Percentiles rank a stretch among this genome's conserved stretches.
These are phyloP conservation scores for Phaseolus coccineus DNA, from an alignment of 331 rosid genomes.

Conservation along the genomic window DNA sequence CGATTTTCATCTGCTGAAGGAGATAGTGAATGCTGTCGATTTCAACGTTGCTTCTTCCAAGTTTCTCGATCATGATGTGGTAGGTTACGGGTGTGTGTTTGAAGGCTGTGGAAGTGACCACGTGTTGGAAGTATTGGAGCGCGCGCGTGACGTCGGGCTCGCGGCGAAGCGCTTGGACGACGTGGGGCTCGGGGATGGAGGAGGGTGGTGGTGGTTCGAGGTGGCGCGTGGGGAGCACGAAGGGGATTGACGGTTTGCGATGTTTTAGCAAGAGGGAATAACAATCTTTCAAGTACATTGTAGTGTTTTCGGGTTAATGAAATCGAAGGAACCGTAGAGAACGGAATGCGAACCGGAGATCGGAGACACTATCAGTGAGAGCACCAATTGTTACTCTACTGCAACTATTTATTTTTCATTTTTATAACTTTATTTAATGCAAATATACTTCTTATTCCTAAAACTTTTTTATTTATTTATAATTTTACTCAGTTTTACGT, in stretches of 20 bases:
- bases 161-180: slow-evolving; percentile 51
- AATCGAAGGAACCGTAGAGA: background rate
- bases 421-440: too few species aligned
- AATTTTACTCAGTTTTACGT: too few species aligned
- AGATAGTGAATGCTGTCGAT: slow-evolving; percentile 75
- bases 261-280: slow-evolving; percentile 67
- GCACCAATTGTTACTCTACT: too few species aligned
- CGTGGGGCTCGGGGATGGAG: slow-evolving; percentile 58
- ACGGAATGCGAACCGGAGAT: too few species aligned
- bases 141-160: slow-evolving; percentile 55
- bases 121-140: slow-evolving; percentile 65
- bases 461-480: too few species aligned
- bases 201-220: slow-evolving; percentile 50
- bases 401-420: too few species aligned
- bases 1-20: slow-evolving; percentile 85
- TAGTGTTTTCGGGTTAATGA: background rate
- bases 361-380: too few species aligned
- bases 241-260: slow-evolving; percentile 67
- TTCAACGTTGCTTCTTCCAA: slow-evolving; percentile 53
- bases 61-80: slow-evolving; percentile 73
- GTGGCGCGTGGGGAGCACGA: slow-evolving; percentile 67
- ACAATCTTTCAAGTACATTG: slow-evolving; percentile 74
- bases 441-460: too few species aligned
- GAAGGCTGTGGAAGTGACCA: slow-evolving; percentile 69
- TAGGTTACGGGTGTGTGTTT: slow-evolving; percentile 78